Evolutionary conservation across 176 grass and related monocot genomes (phyloP).

Genomic region (Canna indica): DNA sequence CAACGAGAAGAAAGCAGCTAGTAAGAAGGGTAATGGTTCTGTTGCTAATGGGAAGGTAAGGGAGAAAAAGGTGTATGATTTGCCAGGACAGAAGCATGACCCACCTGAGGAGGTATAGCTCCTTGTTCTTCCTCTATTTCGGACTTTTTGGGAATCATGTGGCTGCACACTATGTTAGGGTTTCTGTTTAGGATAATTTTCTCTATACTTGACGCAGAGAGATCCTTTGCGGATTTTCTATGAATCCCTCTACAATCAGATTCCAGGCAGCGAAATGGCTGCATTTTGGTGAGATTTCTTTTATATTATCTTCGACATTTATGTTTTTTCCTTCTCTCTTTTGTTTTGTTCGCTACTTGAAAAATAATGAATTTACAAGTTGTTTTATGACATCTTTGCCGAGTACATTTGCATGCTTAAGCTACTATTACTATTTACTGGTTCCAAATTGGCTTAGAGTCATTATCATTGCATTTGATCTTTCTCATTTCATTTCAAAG

Average conservation of each 20-base stretch:
- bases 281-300: slow-evolving; percentile 46
- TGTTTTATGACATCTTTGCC: not conserved
- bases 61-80: slow-evolving; percentile 64
- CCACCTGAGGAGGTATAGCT: slow-evolving; percentile 66
- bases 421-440: not conserved
- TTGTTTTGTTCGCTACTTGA: not conserved
- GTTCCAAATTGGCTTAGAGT: not conserved
- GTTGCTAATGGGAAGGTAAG: slow-evolving; percentile 30
- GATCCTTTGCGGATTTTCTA: slow-evolving; percentile 96
- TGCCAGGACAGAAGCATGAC: slow-evolving; percentile 94
- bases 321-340: not conserved
- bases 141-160: not conserved
- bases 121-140: slow-evolving; percentile 19
- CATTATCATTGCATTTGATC: not conserved
- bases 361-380: not conserved
- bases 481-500: too few species aligned
- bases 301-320: slow-evolving; percentile 7
- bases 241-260: slow-evolving; percentile 75
- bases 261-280: slow-evolving; percentile 86
- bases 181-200: slow-evolving; percentile 10
- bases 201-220: slow-evolving; percentile 35
- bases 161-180: not conserved
- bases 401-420: not conserved
- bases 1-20: slow-evolving; percentile 19
- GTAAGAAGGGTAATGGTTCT: slow-evolving; percentile 15